Evolutionary conservation across 495 filamentous ascomycete genomes (phyloP).

Genomic region (Penicillium pancosmium): DNA sequence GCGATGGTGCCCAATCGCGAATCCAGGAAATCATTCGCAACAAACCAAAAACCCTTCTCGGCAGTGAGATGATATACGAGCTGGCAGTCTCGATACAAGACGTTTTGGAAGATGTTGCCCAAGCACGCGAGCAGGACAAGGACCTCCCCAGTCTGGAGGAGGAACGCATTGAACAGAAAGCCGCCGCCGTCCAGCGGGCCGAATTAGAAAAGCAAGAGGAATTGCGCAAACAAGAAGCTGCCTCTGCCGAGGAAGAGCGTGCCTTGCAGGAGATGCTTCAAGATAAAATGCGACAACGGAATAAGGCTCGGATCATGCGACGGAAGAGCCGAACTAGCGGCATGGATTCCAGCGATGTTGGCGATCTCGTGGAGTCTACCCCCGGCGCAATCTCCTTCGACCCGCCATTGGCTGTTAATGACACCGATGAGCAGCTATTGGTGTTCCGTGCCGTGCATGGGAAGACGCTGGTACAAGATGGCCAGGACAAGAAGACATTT

Average conservation of each 20-base stretch:
- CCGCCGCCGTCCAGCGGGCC: conserved; percentile 55
- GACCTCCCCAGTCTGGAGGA: conserved; percentile 87
- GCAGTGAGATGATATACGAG: conserved; percentile 88
- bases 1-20: conserved; percentile 64
- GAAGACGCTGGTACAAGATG: conserved; percentile 59
- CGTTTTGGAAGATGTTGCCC: conserved; percentile 82
- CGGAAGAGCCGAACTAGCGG: conserved; percentile 45
- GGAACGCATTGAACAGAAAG: conserved; percentile 74
- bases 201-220: conserved; percentile 57
- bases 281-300: conserved; percentile 65
- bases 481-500: conserved; percentile 61
- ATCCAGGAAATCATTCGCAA: conserved; percentile 69
- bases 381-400: conserved; percentile 68
- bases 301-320: conserved; percentile 39
- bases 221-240: conserved; percentile 56
- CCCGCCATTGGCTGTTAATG: conserved; percentile 62
- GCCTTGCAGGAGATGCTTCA: conserved; percentile 74
- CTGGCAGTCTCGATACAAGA: conserved; percentile 83
- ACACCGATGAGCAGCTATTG: conserved; percentile 56
- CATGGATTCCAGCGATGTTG: conserved; percentile 32
- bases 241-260: conserved; percentile 70
- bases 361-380: conserved; percentile 41
- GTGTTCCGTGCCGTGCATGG: conserved; percentile 67
- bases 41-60: conserved; percentile 71
- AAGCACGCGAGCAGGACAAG: conserved; percentile 67